Percentiles rank a stretch among this genome's conserved stretches.
Evolutionary conservation across 2,329 filamentous ascomycete genomes (phyloP).

Genomic region (Monosporascus sp.): DNA sequence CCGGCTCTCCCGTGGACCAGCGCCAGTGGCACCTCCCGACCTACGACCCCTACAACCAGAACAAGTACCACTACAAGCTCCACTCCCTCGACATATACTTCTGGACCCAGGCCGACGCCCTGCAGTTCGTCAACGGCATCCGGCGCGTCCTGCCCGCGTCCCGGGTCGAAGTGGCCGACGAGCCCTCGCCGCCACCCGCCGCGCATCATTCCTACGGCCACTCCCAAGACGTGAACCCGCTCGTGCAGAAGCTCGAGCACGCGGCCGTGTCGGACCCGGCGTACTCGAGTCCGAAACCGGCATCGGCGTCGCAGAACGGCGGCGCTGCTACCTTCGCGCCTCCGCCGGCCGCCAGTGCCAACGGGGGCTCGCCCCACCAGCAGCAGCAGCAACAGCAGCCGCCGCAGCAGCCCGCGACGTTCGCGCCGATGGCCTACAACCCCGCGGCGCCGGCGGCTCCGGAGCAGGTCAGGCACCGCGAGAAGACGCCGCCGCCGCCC

Average conservation of each 20-base stretch:
- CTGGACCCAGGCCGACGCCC: constrained; percentile 68
- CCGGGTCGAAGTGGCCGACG: constrained; percentile 60
- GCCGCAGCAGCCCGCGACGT: constrained; percentile 31
- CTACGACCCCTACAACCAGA: constrained; percentile 66
- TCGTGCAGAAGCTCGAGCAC: constrained; percentile 70
- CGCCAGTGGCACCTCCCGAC: constrained; percentile 72
- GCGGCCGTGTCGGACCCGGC: constrained; percentile 60
- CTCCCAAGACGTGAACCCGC: constrained; percentile 52
- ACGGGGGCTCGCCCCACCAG: constrained; percentile 30
- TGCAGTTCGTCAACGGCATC: constrained; percentile 64
- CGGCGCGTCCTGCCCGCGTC: constrained; percentile 57
- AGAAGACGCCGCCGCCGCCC: constrained; percentile 74
- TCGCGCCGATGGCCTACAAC: constrained; percentile 68
- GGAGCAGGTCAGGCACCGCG: constrained; percentile 64
- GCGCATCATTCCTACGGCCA: constrained; percentile 30
- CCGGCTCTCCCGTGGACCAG: constrained; percentile 31
- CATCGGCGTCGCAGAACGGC: constrained; percentile 8
- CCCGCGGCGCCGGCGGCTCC: constrained; percentile 72
- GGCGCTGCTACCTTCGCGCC: constrained; percentile 33
- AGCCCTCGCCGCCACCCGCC: constrained; percentile 46
- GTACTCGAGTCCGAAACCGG: constrained; percentile 28
- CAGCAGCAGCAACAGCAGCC: not conserved
- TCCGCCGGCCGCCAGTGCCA: constrained; percentile 32
- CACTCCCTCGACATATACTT: constrained; percentile 75
- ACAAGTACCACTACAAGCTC: constrained; percentile 73